phyloP scores from a whole-genome alignment of 176 grass and related monocot species.

The Hsuehochloa calcarea region DNA sequence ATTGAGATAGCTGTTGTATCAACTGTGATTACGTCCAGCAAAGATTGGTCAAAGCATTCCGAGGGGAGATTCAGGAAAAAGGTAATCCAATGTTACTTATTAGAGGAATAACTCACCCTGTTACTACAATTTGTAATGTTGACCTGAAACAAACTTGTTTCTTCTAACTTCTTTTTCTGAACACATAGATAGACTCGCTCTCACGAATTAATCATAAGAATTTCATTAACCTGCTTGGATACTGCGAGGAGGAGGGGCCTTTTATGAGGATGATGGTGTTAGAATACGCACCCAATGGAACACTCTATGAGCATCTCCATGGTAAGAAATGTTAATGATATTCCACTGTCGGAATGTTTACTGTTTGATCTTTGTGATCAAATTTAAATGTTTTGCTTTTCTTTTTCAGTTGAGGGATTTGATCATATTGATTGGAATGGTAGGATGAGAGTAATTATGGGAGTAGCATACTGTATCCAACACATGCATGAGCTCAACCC shows the following conservation, averaged over 20 bases:
- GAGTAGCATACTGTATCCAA: conserved; percentile 82
- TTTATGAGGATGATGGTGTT: conserved; percentile 99
- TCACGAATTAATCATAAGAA: conserved; percentile 99
- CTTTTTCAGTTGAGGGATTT: conserved; percentile 79
- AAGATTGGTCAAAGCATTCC: conserved; percentile 85
- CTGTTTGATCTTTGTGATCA: conserved; percentile 2
- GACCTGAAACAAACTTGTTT: conserved; percentile 18
- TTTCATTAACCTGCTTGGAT: conserved; percentile 91
- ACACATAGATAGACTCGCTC: conserved; percentile 78
- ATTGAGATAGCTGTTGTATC: conserved; percentile 95
- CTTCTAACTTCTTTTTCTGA: conserved; percentile 36
- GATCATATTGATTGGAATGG: conserved; percentile 89
- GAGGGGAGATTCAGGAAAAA: conserved; percentile 90
- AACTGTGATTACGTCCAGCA: conserved; percentile 50
- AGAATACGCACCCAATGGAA: conserved; percentile 86
- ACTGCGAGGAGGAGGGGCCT: conserved; percentile 87
- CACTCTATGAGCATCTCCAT: conserved; percentile 92
- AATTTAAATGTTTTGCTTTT: conserved; percentile 28
- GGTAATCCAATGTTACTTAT: conserved; percentile 42
- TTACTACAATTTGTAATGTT: conserved; percentile 17
- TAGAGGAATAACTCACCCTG: background rate
- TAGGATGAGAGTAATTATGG: conserved; percentile 93
- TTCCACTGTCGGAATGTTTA: background rate
- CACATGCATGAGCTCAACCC: conserved; percentile 90
- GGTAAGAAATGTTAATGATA: conserved; percentile 45